These are phyloP conservation scores for Lyophyllum semitale DNA, from an alignment of 768 basidiomycete genomes.

Conservation along the genomic window DNA sequence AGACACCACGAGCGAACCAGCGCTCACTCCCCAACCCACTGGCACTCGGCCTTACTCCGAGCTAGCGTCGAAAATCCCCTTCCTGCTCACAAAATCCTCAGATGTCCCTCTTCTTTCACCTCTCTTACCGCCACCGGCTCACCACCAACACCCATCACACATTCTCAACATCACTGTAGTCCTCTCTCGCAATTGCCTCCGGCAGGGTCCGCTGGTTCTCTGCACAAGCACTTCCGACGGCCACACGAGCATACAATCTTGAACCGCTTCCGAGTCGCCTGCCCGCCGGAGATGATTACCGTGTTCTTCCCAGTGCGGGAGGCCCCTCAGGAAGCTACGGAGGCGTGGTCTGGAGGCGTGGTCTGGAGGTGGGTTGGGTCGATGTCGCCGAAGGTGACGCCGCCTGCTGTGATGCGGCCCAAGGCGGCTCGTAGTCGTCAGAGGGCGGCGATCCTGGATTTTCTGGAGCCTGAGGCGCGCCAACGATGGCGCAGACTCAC, in stretches of 20 bases:
- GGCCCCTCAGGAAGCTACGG: constrained; percentile 82
- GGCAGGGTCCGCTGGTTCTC: constrained; percentile 84
- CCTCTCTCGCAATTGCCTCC: constrained; percentile 46
- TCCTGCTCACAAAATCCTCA: constrained; percentile 63
- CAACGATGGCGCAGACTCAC: constrained; percentile 90
- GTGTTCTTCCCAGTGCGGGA: constrained; percentile 91
- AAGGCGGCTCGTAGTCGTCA: constrained; percentile 85
- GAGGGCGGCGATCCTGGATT: constrained; percentile 86
- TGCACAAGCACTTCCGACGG: constrained; percentile 69
- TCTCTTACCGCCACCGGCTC: constrained; percentile 68
- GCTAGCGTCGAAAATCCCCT: constrained; percentile 79
- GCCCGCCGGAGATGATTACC: constrained; percentile 78
- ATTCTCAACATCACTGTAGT: constrained; percentile 91
- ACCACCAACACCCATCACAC: constrained; percentile 90
- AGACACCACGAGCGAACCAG: constrained; percentile 4
- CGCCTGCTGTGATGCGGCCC: constrained; percentile 66
- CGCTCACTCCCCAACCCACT: constrained; percentile 14
- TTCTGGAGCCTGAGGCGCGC: constrained; percentile 90
- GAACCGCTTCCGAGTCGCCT: constrained; percentile 87
- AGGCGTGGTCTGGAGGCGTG: constrained; percentile 79
- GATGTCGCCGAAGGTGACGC: constrained; percentile 49
- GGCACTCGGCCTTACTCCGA: constrained; percentile 59
- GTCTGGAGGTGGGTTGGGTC: constrained; percentile 81
- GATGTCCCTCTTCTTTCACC: constrained; percentile 79
- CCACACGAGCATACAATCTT: constrained; percentile 78